A percentile compares a stretch with the other conserved stretches of the same genome.
These are phyloP conservation scores for Aspergillus fumigatus DNA, from an alignment of 2,329 filamentous ascomycete genomes.

Conservation along the genomic window DNA sequence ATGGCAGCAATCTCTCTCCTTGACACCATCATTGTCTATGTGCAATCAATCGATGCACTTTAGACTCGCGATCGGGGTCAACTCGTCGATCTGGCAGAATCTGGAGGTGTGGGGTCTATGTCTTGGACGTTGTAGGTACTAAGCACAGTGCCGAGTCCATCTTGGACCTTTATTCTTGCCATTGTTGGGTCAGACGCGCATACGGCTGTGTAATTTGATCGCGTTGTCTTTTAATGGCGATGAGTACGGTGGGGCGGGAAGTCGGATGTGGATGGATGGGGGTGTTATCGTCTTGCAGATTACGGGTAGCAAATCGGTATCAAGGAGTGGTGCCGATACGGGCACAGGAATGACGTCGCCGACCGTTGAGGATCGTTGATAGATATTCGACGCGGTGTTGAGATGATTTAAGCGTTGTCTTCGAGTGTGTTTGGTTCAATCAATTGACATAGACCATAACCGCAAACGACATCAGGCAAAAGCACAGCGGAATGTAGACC, in stretches of 20 bases:
- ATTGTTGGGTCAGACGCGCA: neutral
- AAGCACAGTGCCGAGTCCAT: neutral
- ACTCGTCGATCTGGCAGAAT: neutral
- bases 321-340: too few relatives aligned
- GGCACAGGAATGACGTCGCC: neutral
- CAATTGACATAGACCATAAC: conserved; percentile 33
- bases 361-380: neutral
- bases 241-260: neutral
- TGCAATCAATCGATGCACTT: too few relatives aligned
- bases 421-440: neutral
- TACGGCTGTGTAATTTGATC: neutral
- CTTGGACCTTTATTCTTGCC: neutral
- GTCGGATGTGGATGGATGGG: too few relatives aligned
- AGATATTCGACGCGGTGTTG: neutral
- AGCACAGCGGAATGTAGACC: conserved; percentile 34
- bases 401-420: neutral
- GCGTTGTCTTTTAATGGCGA: too few relatives aligned
- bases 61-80: neutral
- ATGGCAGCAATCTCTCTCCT: too few relatives aligned
- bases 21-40: too few relatives aligned
- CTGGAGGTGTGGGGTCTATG: neutral
- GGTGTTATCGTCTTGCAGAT: neutral
- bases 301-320: neutral
- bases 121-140: neutral
- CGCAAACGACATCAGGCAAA: conserved; percentile 36